Evolutionary conservation across 805 yeast species (phyloP), one percentile per base, ranked within the genome.

Genomic region (Wickerhamomyces queroliae): DNA sequence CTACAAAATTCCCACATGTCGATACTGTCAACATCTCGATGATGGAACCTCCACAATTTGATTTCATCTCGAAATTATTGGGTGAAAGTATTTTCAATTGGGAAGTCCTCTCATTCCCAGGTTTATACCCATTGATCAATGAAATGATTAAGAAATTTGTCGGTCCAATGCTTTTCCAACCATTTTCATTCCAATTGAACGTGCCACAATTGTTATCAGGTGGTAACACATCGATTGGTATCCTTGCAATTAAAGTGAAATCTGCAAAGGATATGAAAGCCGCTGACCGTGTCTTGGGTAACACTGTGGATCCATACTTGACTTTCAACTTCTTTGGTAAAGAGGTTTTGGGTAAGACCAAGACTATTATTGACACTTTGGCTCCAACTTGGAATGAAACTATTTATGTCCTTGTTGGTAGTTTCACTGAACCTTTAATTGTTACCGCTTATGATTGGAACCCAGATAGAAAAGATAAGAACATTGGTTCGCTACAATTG

Each of bases 111-210:
- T 69, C 83, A 36, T 62, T 93, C 39, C 99, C 99, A 12, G 99
- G 99, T 33, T 66, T 93, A 38, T 77, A 76, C 49, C 78, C 87
- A 38, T 76, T 88, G 55, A 82, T 91, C 53, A 83, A 84, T 59
- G 88, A 83, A 55, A 81, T 90, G 87, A 77, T 89, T 20, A 77
- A 75, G 53, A 86, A 89, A 58, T 90, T 83, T 63, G 80, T 78
- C 38, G 98, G 98, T 9, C 93, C 97, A 23, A 76, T 93, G 68
- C 56, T 91, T 36, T 83, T 87, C 53, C 72, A 84, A 33, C 99
- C 99, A 12, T 80, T 93, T 47, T 88, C 96, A 3, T 85, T 90
- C 70, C 95, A 93, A 67, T 66, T 93, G 58, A 93, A 95, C 54
- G 74, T 93, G 34, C 95, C 95, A 57, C 96, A 89, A 64, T 67